Evolutionary conservation across 345 rosid genomes (phyloP).

Genomic region (Lepidium africanum): DNA sequence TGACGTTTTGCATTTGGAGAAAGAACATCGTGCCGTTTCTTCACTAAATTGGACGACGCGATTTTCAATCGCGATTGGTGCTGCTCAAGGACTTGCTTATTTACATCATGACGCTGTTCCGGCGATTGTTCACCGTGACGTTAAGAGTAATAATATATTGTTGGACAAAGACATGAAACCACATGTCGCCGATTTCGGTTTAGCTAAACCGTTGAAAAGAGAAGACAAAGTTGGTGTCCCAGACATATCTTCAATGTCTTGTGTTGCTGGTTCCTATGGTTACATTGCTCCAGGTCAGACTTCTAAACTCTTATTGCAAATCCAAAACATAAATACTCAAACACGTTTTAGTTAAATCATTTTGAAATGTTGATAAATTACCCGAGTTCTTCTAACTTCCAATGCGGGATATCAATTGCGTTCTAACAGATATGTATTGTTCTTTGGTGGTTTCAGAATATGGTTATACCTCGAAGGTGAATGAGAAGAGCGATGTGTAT

Average conservation of each 20-base stretch:
- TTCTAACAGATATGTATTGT: not conserved
- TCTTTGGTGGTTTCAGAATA: conserved; percentile 36
- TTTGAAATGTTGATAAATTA: too few relatives aligned
- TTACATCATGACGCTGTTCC: conserved; percentile 69
- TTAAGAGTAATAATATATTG: conserved; percentile 68
- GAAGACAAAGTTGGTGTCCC: conserved; percentile 3
- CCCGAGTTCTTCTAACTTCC: too few relatives aligned
- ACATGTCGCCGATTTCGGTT: conserved; percentile 68
- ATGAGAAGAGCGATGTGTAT: conserved; percentile 49
- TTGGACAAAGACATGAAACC: conserved; percentile 57
- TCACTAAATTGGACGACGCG: conserved; percentile 43
- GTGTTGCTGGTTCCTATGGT: conserved; percentile 63
- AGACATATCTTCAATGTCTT: conserved; percentile 33
- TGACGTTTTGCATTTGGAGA: conserved; percentile 47
- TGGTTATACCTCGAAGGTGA: conserved; percentile 42
- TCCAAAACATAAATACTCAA: not conserved
- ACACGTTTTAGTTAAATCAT: too few relatives aligned
- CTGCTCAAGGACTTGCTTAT: conserved; percentile 65
- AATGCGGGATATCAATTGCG: too few relatives aligned
- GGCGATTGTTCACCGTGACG: conserved; percentile 69
- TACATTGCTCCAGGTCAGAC: conserved; percentile 77
- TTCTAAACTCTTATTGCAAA: not conserved
- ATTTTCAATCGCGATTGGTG: conserved; percentile 45
- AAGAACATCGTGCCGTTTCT: conserved; percentile 18
- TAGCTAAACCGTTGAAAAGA: conserved; percentile 50